Conservation (phyloP, 805 yeast genomes). For the Brettanomyces nanus region DNA sequence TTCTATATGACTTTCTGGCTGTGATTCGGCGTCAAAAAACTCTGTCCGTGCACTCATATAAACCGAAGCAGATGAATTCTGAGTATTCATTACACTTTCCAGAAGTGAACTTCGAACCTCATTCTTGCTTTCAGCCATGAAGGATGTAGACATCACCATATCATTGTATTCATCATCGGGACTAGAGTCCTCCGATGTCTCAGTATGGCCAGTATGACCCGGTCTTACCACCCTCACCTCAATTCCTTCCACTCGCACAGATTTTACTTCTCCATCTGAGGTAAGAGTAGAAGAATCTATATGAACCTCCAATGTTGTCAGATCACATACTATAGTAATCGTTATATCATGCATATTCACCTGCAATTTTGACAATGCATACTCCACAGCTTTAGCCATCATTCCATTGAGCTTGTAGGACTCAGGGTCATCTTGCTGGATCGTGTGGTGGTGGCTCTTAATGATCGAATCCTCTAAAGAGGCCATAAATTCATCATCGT, state of each 20-base stretch:
- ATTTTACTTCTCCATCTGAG: conserved; percentile 40
- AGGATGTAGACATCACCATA: conserved; percentile 27
- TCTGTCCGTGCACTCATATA: conserved; percentile 77
- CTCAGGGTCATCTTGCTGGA: conserved; percentile 4
- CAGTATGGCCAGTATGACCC: conserved; percentile 6
- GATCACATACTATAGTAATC: conserved; percentile 42
- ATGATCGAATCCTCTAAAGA: conserved; percentile 5
- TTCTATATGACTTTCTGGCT: conserved; percentile 9
- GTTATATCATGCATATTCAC: conserved; percentile 39
- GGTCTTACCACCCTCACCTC: conserved; percentile 35
- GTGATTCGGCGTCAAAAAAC: conserved; percentile 23
- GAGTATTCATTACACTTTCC: conserved; percentile 54
- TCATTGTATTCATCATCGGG: conserved; percentile 29
- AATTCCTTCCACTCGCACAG: conserved; percentile 32
- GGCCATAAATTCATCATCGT: conserved; percentile 21
- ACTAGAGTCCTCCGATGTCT: conserved; percentile 11
- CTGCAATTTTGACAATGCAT: conserved; percentile 54
- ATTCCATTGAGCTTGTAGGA: conserved; percentile 35
- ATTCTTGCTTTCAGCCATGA: conserved; percentile 22
- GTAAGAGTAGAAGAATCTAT: conserved; percentile 26
- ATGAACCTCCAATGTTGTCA: conserved; percentile 26
- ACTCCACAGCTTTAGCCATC: conserved; percentile 57
- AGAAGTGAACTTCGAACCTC: conserved; percentile 30
- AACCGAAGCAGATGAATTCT: conserved; percentile 50
- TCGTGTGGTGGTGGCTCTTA: conserved; percentile 6